Evolutionary conservation across 2,329 filamentous ascomycete genomes (phyloP), one percentile per base, ranked within the genome.

Genomic region (Pseudogymnoascus pannorum): DNA sequence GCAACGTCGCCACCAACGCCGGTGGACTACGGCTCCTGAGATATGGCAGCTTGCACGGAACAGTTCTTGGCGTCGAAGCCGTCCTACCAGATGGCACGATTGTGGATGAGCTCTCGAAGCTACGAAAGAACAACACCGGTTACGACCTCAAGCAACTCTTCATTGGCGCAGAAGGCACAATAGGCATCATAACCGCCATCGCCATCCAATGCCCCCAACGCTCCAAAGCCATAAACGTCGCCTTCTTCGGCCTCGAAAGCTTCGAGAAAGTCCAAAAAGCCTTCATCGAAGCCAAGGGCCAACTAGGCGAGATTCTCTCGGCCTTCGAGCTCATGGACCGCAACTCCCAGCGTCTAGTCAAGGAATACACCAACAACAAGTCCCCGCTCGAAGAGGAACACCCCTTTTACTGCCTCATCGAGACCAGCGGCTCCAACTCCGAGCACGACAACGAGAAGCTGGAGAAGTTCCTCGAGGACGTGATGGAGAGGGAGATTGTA

Each of bases 71-170:
- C 24, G 81, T 99, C 59, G 93, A 99, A 77, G 94, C 89, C 18
- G 95, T 99, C 7, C 80, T 99, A 40, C 91, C 94, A 0, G 91
- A 99, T 72, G 94, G 94, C 60, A 97, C 92, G 5, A 83, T 99
- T 67, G 81, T 99, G 51, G 87, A 97, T 69, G 92, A 97, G 69
- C 85, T 99, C 31, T 88, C 85, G 68, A 92, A 84, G 63, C 80
- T 99, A 62, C 86, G 94, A 67, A 99, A 99, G 81, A 97, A 99
- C 81, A 99, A 99, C 78, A 99, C 94, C 1, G 94, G 94, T 26
- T 99, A 97, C 75, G 95, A 99, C 73, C 76, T 97, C 62, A 97
- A 97, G 79, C 93, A 97, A 75, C 83, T 97, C 35, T 97, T 99
- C 74, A 96, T 99, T 69, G 94, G 94, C 51, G 90, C 87, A 31